These are phyloP conservation scores for Juglanconis oblonga DNA, from an alignment of 2,329 filamentous ascomycete species.

Conservation along the genomic window DNA sequence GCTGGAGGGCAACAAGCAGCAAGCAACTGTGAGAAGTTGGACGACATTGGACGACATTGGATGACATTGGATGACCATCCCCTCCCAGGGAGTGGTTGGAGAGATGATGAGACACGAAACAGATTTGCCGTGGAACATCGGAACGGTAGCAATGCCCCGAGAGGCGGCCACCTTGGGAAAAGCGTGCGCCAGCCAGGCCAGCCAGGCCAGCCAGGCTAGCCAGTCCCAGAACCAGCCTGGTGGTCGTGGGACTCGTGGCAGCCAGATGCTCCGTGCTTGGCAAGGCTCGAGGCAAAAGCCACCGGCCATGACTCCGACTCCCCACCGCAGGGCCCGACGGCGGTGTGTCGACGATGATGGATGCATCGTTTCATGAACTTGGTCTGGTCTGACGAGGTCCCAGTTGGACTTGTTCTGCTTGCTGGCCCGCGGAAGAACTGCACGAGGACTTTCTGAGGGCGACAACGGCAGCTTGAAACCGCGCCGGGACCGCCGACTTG, in stretches of 20 bases:
- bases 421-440: neutral
- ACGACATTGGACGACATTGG: no score
- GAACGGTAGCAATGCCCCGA: neutral
- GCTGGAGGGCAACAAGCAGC: no score
- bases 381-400: no score
- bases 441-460: neutral
- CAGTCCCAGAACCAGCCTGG: no score
- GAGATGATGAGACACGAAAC: slow-evolving; percentile 7
- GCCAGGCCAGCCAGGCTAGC: no score
- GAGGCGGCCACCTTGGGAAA: neutral
- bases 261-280: neutral
- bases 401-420: no score
- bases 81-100: neutral
- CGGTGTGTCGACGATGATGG: no score
- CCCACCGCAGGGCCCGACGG: no score
- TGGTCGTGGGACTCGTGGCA: neutral
- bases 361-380: no score
- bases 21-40: no score
- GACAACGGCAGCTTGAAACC: neutral
- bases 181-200: no score
- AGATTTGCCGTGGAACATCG: neutral
- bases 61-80: no score
- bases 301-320: neutral
- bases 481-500: neutral
- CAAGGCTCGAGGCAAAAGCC: neutral